Evolutionary conservation across 1,284 basidiomycete species (phyloP).

Genomic region (Trichosporon sp.): DNA sequence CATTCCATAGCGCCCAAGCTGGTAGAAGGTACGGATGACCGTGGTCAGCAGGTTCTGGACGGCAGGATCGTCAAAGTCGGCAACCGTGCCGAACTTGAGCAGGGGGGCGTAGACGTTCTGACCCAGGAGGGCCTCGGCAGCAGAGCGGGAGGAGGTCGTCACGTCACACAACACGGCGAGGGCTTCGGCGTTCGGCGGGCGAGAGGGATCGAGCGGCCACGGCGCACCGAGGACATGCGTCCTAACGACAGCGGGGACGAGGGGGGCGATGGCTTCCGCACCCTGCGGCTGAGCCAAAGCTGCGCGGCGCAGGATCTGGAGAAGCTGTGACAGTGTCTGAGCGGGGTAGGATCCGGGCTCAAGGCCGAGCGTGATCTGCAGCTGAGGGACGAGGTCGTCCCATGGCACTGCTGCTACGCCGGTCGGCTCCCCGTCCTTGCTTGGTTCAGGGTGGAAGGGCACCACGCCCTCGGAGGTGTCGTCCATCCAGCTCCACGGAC

Average conservation of each 20-base stretch:
- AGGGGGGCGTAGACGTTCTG: constrained; percentile 66
- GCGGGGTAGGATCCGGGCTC: constrained; percentile 24
- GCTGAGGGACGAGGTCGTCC: constrained; percentile 42
- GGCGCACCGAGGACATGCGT: constrained; percentile 47
- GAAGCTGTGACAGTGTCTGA: constrained; percentile 59
- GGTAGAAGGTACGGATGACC: constrained; percentile 69
- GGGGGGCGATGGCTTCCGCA: constrained; percentile 63
- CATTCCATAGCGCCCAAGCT: constrained; percentile 76
- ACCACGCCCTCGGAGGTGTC: background rate
- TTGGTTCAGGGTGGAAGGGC: constrained; percentile 24
- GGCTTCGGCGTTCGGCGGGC: constrained; percentile 59
- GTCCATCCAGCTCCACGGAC: constrained; percentile 37
- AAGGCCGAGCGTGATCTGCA: constrained; percentile 39
- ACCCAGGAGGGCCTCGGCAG: constrained; percentile 63
- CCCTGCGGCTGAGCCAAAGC: constrained; percentile 63
- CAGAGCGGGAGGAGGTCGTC: constrained; percentile 67
- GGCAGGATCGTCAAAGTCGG: constrained; percentile 56
- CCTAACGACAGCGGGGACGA: constrained; percentile 62
- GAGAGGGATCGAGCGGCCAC: constrained; percentile 56
- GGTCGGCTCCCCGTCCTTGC: constrained; percentile 23
- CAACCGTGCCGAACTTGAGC: constrained; percentile 70
- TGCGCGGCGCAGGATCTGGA: constrained; percentile 67
- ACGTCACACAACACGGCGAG: constrained; percentile 67
- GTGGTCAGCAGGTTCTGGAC: constrained; percentile 62
- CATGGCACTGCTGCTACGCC: constrained; percentile 43